These are phyloP conservation scores for Lavandula angustifolia DNA, from an alignment of 257 asterid genomes.

Conservation along the genomic window DNA sequence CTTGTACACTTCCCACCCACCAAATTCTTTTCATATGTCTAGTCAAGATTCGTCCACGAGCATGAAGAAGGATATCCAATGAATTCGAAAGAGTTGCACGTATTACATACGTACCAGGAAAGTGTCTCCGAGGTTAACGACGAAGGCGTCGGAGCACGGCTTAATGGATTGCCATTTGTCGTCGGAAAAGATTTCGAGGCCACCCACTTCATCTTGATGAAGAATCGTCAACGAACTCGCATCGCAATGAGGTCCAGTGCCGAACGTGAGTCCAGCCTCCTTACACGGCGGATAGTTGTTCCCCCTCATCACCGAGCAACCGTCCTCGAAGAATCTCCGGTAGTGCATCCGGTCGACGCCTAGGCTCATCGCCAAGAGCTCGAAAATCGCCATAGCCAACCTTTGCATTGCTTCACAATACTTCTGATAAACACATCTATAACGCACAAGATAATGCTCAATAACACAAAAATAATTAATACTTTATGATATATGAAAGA, in stretches of 20 bases:
- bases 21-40: not conserved
- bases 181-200: slow-evolving; percentile 62
- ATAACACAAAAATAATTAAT: too few relatives aligned
- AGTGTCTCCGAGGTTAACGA: slow-evolving; percentile 73
- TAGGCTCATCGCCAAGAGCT: slow-evolving; percentile 56
- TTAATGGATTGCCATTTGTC: slow-evolving; percentile 53
- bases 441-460: not conserved
- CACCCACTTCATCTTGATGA: slow-evolving; percentile 73
- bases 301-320: slow-evolving; percentile 57
- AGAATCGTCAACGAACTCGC: slow-evolving; percentile 67
- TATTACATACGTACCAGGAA: slow-evolving; percentile 47
- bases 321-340: slow-evolving; percentile 49
- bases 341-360: slow-evolving; percentile 48
- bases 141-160: slow-evolving; percentile 61
- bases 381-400: slow-evolving; percentile 46
- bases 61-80: too few relatives aligned
- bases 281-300: slow-evolving; percentile 67
- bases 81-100: not conserved
- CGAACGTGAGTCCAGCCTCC: slow-evolving; percentile 60
- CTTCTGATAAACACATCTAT: slow-evolving; percentile 46
- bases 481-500: too few relatives aligned
- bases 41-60: not conserved
- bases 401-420: slow-evolving; percentile 61
- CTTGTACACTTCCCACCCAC: not conserved
- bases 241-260: slow-evolving; percentile 77